A percentile compares a stretch with the other conserved stretches of the same genome.
These are phyloP conservation scores for Cytospora mali DNA, from an alignment of 2,329 filamentous ascomycete genomes.

Conservation along the genomic window DNA sequence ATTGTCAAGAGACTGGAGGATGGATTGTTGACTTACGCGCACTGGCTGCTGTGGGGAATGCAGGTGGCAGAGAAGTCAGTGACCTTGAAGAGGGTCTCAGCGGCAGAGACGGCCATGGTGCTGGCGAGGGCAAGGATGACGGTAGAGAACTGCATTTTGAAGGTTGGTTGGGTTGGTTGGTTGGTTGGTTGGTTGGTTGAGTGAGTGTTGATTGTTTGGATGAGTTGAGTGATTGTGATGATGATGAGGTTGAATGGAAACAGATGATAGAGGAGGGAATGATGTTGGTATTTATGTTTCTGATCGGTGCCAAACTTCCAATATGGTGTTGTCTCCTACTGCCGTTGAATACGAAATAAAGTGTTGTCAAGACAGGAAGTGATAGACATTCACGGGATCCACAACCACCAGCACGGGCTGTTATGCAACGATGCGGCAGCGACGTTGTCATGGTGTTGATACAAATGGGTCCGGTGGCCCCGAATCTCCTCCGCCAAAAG, in stretches of 20 bases:
- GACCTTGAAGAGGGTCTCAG: conserved; percentile 11
- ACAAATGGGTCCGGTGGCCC: background rate
- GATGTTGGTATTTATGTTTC: background rate
- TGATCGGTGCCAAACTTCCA: background rate
- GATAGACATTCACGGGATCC: background rate
- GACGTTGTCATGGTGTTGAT: background rate
- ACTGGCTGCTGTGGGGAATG: conserved; percentile 23
- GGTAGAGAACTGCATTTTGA: conserved; percentile 29
- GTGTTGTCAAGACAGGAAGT: background rate
- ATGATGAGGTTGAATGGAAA: background rate
- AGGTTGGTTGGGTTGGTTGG: conserved; percentile 6
- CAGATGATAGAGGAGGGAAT: background rate
- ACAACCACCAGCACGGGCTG: background rate
- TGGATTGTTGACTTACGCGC: conserved; percentile 14
- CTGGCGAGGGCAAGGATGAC: conserved; percentile 22
- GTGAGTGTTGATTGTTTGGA: conserved; percentile 3
- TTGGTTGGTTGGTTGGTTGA: conserved; percentile 7
- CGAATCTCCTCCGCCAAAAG: background rate
- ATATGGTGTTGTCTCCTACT: background rate
- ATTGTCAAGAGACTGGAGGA: background rate
- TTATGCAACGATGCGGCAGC: background rate
- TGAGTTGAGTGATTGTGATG: conserved; percentile 6
- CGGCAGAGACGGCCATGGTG: conserved; percentile 21
- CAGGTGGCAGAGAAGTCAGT: conserved; percentile 18
- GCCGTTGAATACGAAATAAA: background rate